Conservation (phyloP, 2,329 filamentous ascomycete genomes). For the Dothistroma pini region DNA sequence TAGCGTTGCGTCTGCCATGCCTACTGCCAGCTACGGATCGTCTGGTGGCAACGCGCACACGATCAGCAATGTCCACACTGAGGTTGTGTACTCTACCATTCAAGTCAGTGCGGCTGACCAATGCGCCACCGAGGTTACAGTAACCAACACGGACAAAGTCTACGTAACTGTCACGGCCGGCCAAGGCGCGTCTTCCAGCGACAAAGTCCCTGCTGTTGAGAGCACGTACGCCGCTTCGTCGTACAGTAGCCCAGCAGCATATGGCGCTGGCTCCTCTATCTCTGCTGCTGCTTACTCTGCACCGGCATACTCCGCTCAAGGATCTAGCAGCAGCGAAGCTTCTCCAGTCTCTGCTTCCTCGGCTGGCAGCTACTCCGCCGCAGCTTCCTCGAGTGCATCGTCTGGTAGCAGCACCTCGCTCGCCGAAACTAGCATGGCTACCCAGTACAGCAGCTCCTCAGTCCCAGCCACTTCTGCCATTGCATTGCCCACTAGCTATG, state of each 20-base stretch:
- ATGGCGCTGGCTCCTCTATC: slow-evolving; percentile 2
- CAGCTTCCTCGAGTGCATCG: slow-evolving; percentile 18
- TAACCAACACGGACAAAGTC: slow-evolving; percentile 41
- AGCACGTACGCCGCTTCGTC: not conserved
- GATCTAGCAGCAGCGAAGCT: slow-evolving; percentile 12
- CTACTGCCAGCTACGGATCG: not conserved
- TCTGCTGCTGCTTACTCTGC: slow-evolving; percentile 15
- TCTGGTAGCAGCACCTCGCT: slow-evolving; percentile 10
- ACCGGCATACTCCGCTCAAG: slow-evolving; percentile 13
- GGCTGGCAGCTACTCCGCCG: slow-evolving; percentile 10
- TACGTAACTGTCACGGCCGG: slow-evolving; percentile 27
- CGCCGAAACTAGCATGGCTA: slow-evolving; percentile 6
- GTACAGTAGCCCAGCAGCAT: slow-evolving; percentile 4
- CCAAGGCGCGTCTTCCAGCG: slow-evolving; percentile 4
- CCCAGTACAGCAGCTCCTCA: slow-evolving; percentile 8
- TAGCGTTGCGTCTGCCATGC: not conserved
- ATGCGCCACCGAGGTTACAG: slow-evolving; percentile 36
- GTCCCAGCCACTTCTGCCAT: slow-evolving; percentile 6
- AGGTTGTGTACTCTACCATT: slow-evolving; percentile 24
- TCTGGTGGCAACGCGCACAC: slow-evolving; percentile 10
- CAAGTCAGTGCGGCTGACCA: slow-evolving; percentile 9
- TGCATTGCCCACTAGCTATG: slow-evolving; percentile 6
- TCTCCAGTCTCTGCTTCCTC: slow-evolving; percentile 14
- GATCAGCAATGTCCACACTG: slow-evolving; percentile 6
- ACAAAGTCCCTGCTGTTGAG: slow-evolving; percentile 8